Base-by-base conservation (phyloP, 306 rosid genomes). In the Purshia tridentata region DNA sequence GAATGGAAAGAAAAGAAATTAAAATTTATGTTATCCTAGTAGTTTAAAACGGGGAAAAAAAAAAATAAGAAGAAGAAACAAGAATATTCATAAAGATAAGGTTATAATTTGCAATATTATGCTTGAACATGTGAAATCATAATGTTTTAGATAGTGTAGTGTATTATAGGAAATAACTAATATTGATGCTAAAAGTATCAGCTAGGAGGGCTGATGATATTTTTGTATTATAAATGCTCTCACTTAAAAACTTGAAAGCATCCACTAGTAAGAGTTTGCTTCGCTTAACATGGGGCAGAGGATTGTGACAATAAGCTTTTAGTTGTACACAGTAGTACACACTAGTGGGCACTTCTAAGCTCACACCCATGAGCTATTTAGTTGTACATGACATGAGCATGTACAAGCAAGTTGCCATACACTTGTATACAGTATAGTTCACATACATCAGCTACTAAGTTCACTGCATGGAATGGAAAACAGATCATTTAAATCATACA, bases 81-180 rank as follows among this genome's bases (percentile, higher is more conserved):
- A 42, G n/a, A 42, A 20, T 35, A n/a, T 16, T 35, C 19, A 29
- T 29, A 29, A 29, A 29, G 35, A 29, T 29, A 15, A 50, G 44
- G 9, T 6, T 50, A 50, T 50, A n/a, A 0, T 11, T 35, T 16
- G 23, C 47, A 35, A 49, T 6, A 40, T 49, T 48, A 16, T 16
- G 58, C 72, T 67, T 67, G 18, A 67, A 18, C 11, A 50, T 67
- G 44, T 58, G 72, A 53, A 10, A 35, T 29, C 48, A n/a, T 9
- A 64, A 44, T 11, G 23, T n/a, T 37, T 19, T 18, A 5, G 58
- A n/a, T 15, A 16, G 15, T 16, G 2, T 15, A 16, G 15, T 16
- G 2, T 35, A 39, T 14, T 51, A 23, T 49, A 50, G 18, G 16
- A 68, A 37, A 68, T 22, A 58, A 22, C 70, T 65, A 65, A 65